A percentile compares a stretch with the other conserved stretches of the same genome.
These are phyloP conservation scores for Cadophora luteo-olivacea DNA, from an alignment of 2,329 filamentous ascomycete species.

Conservation along the genomic window DNA sequence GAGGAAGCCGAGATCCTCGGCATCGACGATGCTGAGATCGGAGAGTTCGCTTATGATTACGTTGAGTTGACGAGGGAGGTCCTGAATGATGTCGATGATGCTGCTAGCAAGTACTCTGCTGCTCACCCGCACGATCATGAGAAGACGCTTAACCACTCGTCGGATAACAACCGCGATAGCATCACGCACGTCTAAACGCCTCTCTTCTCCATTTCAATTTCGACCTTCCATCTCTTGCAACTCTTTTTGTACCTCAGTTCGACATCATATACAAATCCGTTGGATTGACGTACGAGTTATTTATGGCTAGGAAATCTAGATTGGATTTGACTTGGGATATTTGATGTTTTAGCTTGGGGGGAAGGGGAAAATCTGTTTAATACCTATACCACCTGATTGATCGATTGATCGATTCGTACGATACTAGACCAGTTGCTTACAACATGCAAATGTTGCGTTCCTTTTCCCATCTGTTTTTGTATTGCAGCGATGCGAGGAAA, in stretches of 20 bases:
- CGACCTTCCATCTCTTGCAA: neutral
- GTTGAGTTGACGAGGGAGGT: slow-evolving; percentile 78
- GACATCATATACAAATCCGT: neutral
- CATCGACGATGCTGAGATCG: slow-evolving; percentile 89
- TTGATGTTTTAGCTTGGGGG: neutral
- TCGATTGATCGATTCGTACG: neutral
- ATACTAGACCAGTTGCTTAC: neutral
- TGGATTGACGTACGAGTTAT: neutral
- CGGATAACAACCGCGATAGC: slow-evolving; percentile 8
- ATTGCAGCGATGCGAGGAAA: neutral
- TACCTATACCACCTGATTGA: neutral
- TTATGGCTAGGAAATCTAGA: neutral
- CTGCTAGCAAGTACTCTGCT: slow-evolving; percentile 25
- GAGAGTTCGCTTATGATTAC: slow-evolving; percentile 95
- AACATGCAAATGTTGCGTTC: slow-evolving; percentile 6
- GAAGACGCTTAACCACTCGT: slow-evolving; percentile 7
- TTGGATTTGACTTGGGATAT: neutral
- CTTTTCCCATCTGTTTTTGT: neutral
- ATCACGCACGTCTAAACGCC: slow-evolving; percentile 5
- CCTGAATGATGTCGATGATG: slow-evolving; percentile 42
- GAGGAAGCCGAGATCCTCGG: slow-evolving; percentile 84
- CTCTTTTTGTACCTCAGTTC: neutral
- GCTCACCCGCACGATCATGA: slow-evolving; percentile 1
- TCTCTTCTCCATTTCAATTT: neutral
- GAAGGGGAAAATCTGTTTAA: neutral